These are phyloP conservation scores for Globisporangium echinulatum DNA, from an alignment of 352 stramenopile species.

Conservation along the genomic window DNA sequence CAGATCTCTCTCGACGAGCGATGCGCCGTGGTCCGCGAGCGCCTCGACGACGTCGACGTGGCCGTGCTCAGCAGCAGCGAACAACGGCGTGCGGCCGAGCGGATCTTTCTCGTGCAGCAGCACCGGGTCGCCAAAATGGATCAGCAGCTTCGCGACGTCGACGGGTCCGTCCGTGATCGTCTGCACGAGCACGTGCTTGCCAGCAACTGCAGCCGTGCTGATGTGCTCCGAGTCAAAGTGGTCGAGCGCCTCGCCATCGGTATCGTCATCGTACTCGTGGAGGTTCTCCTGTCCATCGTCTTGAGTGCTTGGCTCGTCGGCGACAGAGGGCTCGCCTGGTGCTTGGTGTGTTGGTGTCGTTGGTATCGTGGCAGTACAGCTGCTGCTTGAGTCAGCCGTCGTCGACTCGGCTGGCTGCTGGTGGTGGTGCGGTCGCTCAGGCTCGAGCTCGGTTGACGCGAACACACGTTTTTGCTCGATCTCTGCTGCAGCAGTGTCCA, in stretches of 20 bases:
- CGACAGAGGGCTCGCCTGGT: background rate
- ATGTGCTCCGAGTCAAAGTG: constrained; percentile 4
- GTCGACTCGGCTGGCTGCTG: too few species aligned
- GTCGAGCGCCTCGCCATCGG: constrained; percentile 9
- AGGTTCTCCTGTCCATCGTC: constrained; percentile 5
- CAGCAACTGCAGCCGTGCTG: background rate
- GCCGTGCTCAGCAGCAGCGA: constrained; percentile 8
- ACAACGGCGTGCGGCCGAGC: constrained; percentile 8
- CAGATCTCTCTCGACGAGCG: constrained; percentile 7
- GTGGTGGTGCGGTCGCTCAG: too few species aligned
- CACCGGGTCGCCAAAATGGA: constrained; percentile 13
- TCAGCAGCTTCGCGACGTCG: constrained; percentile 13
- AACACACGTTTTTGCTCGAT: too few species aligned
- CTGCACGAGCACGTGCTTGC: constrained; percentile 10
- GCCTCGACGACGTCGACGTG: constrained; percentile 7
- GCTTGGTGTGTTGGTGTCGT: too few species aligned
- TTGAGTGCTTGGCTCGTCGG: background rate
- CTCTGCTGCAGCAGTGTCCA: too few species aligned
- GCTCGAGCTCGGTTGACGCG: too few species aligned
- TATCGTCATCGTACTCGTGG: constrained; percentile 1
- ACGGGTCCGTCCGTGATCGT: constrained; percentile 11
- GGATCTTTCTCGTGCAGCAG: constrained; percentile 9
- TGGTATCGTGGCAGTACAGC: too few species aligned
- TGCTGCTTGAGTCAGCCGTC: too few species aligned
- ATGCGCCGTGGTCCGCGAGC: constrained; percentile 5